A percentile compares a stretch with the other conserved stretches of the same genome.
Conservation (phyloP, 495 filamentous ascomycete genomes). For the Antarctomyces pellizariae region DNA sequence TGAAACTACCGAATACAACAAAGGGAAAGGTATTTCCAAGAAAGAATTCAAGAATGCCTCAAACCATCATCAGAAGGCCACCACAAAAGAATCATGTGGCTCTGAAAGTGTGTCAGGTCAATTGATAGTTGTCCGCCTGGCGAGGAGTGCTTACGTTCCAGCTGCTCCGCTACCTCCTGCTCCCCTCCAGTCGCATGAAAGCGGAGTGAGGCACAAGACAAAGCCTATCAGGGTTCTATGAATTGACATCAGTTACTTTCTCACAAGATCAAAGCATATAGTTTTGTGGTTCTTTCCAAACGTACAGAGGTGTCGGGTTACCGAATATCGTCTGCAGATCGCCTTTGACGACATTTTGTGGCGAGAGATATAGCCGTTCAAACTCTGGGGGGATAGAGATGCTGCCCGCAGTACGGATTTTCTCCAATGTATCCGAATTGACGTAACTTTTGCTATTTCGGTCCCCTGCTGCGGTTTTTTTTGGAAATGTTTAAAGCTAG, state of each 20-base stretch:
- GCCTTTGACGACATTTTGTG: slow-evolving; percentile 26
- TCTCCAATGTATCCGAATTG: slow-evolving; percentile 13
- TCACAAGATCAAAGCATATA: too few relatives aligned
- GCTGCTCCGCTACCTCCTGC: slow-evolving; percentile 12
- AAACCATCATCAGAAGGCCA: slow-evolving; percentile 41
- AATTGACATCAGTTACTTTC: too few relatives aligned
- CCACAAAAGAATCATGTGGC: slow-evolving; percentile 46
- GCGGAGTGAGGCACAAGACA: slow-evolving; percentile 35
- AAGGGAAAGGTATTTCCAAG: slow-evolving; percentile 54
- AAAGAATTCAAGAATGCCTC: slow-evolving; percentile 41
- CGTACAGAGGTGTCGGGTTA: slow-evolving; percentile 32
- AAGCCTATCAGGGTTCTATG: slow-evolving; percentile 36
- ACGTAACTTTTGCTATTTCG: slow-evolving; percentile 1
- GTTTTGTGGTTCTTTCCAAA: too few relatives aligned
- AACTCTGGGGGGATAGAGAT: slow-evolving; percentile 35
- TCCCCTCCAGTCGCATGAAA: slow-evolving; percentile 8
- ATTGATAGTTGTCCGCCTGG: not conserved
- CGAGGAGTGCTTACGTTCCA: slow-evolving; percentile 3
- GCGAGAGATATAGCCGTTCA: slow-evolving; percentile 39
- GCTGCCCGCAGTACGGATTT: slow-evolving; percentile 23
- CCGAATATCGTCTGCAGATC: slow-evolving; percentile 29
- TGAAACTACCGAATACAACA: slow-evolving; percentile 37
- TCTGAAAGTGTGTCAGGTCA: slow-evolving; percentile 5
- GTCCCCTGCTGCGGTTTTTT: too few relatives aligned
- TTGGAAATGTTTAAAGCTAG: too few relatives aligned